Conservation (phyloP, 129 eudicot genomes). For the Saposhnikovia divaricata region DNA sequence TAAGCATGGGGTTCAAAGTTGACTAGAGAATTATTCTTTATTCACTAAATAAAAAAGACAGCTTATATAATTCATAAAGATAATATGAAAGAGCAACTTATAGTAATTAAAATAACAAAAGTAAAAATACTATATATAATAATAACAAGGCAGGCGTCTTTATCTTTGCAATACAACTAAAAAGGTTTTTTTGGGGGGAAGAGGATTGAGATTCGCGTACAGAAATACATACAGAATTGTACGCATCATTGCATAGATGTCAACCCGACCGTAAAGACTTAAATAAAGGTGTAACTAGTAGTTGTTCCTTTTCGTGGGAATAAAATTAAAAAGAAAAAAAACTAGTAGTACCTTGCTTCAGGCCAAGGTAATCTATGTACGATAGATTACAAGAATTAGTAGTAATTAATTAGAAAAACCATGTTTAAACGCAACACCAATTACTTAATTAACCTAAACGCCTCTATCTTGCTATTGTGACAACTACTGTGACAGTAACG, state of each 20-base stretch:
- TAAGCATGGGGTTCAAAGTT: neutral
- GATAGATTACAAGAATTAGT: neutral
- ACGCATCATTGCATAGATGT: neutral
- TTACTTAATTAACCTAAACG: neutral
- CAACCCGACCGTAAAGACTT: slow-evolving; percentile 13
- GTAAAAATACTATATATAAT: neutral
- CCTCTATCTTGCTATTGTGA: neutral
- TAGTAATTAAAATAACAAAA: neutral
- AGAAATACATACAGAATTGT: neutral
- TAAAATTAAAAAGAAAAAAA: neutral
- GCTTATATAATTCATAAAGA: neutral
- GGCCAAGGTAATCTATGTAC: neutral
- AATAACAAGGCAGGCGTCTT: neutral
- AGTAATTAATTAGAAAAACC: neutral
- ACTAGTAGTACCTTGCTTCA: slow-evolving; percentile 1
- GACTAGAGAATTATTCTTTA: neutral
- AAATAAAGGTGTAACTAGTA: neutral
- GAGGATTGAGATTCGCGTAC: neutral
- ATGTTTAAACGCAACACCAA: slow-evolving; percentile 3
- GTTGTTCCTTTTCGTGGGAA: neutral
- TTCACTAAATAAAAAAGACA: neutral
- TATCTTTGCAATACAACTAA: neutral
- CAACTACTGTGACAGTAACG: neutral
- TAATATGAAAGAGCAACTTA: neutral
- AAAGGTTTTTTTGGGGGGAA: too few species aligned